Evolutionary conservation across 2,329 filamentous ascomycete genomes (phyloP), one percentile per base, ranked within the genome.

Genomic region (Sclerotinia borealis): DNA sequence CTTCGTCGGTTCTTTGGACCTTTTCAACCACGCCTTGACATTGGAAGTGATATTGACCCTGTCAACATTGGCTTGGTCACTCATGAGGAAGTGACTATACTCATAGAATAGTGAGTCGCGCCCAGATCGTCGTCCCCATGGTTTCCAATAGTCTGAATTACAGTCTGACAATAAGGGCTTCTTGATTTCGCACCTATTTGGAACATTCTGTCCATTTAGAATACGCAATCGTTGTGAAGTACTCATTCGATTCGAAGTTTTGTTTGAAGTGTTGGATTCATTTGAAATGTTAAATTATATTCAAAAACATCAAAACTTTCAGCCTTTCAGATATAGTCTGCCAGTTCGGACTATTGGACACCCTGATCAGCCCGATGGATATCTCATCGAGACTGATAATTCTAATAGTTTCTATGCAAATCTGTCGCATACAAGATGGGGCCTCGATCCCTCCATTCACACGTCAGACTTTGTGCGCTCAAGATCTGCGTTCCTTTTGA

Each of bases 401-500:
- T 10, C 13, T 4, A 22, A 25, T 17, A 89, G 86, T 70, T 91
- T 90, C 69, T 85, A 89, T 70, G 80, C 85, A 29, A 86, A 88
- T 56, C 80, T 91, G 6, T 85, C 88, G 1, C 88, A 91, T 72
- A 91, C 88, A 0, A 78, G 88, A 72, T 91, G 88, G 88, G 88
- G 88, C 0, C 82, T 91, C 10, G 88, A 91, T 68, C 86, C 87
- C 1, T 73, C 82, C 17, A 77, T 91, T 5, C 88, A 91, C 69
- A 90, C 83, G 0, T 78, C 85, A 22, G 75, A 80, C 0, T 91
- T 90, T 69, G 86, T 89, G 3, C 85, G 87, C 19, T 80, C 81
- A 1, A 84, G 87, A 54, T 91, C 88, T 0, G 82, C 87, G 1
- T 91, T 91, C 71, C 78, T 91, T 2, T 87, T 89, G 69, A 91